Conservation (phyloP, 495 filamentous ascomycete genomes). For the Terfezia boudieri region DNA sequence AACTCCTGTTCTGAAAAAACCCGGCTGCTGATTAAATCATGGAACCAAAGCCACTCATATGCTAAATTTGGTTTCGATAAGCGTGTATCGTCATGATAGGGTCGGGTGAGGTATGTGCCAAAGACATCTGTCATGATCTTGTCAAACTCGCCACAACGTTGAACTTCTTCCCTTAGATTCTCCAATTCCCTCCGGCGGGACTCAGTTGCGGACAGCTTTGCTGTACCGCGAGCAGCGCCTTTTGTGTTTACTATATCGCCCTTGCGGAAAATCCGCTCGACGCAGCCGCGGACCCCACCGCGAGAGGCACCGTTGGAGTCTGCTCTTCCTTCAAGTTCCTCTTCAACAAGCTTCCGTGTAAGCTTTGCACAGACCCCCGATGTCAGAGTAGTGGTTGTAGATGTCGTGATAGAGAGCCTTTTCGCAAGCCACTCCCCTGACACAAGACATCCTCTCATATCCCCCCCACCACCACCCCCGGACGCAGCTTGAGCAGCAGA, state of each 20-base stretch:
- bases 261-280: slow-evolving; percentile 65
- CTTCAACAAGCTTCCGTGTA: slow-evolving; percentile 66
- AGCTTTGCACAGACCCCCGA: slow-evolving; percentile 23
- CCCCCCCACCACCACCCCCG: slow-evolving; percentile 38
- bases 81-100: slow-evolving; percentile 80
- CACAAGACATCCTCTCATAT: slow-evolving; percentile 80
- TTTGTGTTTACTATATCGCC: slow-evolving; percentile 42
- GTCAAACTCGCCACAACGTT: slow-evolving; percentile 72
- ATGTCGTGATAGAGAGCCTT: slow-evolving; percentile 26
- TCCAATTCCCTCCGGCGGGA: slow-evolving; percentile 8
- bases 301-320: slow-evolving; percentile 39
- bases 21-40: slow-evolving; percentile 55
- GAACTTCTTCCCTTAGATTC: slow-evolving; percentile 67
- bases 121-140: slow-evolving; percentile 69
- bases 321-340: slow-evolving; percentile 54
- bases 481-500: slow-evolving; percentile 4
- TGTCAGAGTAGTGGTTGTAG: slow-evolving; percentile 25
- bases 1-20: slow-evolving; percentile 62
- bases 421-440: slow-evolving; percentile 86
- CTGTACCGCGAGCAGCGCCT: not conserved
- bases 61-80: slow-evolving; percentile 69
- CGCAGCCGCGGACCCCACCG: slow-evolving; percentile 60
- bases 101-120: slow-evolving; percentile 55
- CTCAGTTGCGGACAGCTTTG: not conserved
- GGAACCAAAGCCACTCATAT: slow-evolving; percentile 89